Conservation (phyloP, 2,329 filamentous ascomycete species). For the Fusarium penzigii region DNA sequence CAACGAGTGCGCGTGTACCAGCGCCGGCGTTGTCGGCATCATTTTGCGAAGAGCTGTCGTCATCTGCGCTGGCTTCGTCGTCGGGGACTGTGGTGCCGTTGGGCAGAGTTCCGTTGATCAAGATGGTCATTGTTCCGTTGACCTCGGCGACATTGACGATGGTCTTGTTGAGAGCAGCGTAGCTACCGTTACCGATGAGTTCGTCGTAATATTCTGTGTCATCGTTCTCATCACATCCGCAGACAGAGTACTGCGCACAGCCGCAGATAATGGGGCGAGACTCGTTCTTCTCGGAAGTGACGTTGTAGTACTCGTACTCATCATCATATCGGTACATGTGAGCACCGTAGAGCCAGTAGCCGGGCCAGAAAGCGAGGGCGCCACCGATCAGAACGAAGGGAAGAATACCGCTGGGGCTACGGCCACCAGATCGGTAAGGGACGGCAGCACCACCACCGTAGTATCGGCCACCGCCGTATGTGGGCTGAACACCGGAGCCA, state of each 20-base stretch:
- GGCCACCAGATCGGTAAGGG: conserved; percentile 62
- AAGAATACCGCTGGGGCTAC: conserved; percentile 52
- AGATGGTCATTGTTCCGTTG: conserved; percentile 64
- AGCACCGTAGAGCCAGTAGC: conserved; percentile 63
- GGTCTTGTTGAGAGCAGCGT: conserved; percentile 58
- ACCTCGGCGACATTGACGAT: conserved; percentile 61
- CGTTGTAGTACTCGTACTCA: conserved; percentile 51
- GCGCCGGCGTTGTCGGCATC: conserved; percentile 31
- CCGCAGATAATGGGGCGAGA: conserved; percentile 42
- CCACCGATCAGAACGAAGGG: conserved; percentile 53
- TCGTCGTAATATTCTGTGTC: conserved; percentile 59
- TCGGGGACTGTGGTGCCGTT: conserved; percentile 63
- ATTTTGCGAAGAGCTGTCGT: not conserved
- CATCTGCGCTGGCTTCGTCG: conserved; percentile 33
- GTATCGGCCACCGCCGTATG: conserved; percentile 62
- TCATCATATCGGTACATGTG: conserved; percentile 57
- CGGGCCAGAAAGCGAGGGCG: conserved; percentile 61
- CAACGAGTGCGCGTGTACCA: conserved; percentile 34
- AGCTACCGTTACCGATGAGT: conserved; percentile 67
- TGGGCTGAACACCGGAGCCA: conserved; percentile 58
- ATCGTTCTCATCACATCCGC: conserved; percentile 70
- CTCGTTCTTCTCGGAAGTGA: conserved; percentile 43
- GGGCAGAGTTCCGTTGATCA: conserved; percentile 75
- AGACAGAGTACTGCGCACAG: conserved; percentile 53
- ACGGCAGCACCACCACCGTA: conserved; percentile 65